Base-by-base conservation (phyloP, 306 rosid species). In the Geum urbanum region DNA sequence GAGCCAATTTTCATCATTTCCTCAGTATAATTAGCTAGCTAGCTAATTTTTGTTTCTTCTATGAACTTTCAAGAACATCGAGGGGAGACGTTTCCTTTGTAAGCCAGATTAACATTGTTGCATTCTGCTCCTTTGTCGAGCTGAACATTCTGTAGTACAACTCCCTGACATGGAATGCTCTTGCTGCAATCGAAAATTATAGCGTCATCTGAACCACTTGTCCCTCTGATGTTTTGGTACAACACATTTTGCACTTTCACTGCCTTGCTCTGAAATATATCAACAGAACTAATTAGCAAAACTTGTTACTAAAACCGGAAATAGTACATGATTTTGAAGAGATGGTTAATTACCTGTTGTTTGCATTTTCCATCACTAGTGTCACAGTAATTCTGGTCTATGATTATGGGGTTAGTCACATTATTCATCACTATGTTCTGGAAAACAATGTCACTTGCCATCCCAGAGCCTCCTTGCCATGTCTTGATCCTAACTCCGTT, bases 401-500 rank as follows among this genome's bases (percentile, higher is more conserved):
- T 84, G 52, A 90, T 81, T 51, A 90, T 83, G 64, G 96, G 95
- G 64, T 88, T 88, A 35, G 55, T 40, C 77, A 86, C 95, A 12
- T 86, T 69, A 6, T 79, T 48, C 96, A 90, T 88, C 73, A 77
- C 73, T 55, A 90, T 77, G 81, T 90, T 80, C 59, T 55, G 77
- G 59, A 90, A 90, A 11, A 70, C 60, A 52, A 90, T 88, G 78
- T 84, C 55, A 59, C 78, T 84, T 45, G 87, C 96, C 70, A 52
- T 78, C 71, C 96, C 96, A 52, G 82, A 84, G 8, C 96, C 96
- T 74, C 96, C 95, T 88, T 79, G 89, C 96, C 96, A 91, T 10
- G 97, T 91, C 75, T 91, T 91, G 77, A 91, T 87, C 69, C 96
- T 81, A 22, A 89, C 84, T 76, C 97, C 97, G 75, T 91, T 91